Evolutionary conservation across 495 filamentous ascomycete species (phyloP), one percentile per base, ranked within the genome.

Genomic region (Aspergillus sparsus): DNA sequence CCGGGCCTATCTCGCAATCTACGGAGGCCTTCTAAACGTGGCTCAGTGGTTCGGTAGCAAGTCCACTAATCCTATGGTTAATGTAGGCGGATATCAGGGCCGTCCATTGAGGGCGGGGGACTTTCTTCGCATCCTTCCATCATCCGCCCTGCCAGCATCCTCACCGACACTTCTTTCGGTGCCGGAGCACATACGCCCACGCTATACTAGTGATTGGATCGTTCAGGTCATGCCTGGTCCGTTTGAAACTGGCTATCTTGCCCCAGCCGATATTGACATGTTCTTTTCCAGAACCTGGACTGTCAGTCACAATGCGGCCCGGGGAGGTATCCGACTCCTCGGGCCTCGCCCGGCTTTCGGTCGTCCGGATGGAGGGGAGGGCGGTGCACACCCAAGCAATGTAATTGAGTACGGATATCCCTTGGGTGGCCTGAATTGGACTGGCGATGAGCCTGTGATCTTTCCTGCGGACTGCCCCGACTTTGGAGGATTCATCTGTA

Each of bases 1-100:
- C 49, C 74, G 82, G 45, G 72, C 72, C 13, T 87, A 87, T 62
- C 72, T 87, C 27, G 83, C 83, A 6, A 69, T 86, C n/a, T 70
- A 72, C 51, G 83, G 84, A 12, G 84, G 85, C 0, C 75, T 87
- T 54, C 80, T 80, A 6, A 68, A 71, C 15, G 73, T 86, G 33
- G 76, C 83, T 21, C 68, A 75, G 21, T 83, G 77, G 65, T 82
- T 85, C 64, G 82, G 83, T 6, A 84, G 81, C 21, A 85, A 85
- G 61, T 77, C 81, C 0, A 85, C 82, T 1, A 78, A 76, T 15
- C 81, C 83, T 3, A 71, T 77, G 36, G 71, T 84, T 3, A 73
- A 66, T 3, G 71, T 85, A 45, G 85, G 85, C 8, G 84, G 85
- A 0, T 79, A 78, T 36, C 77, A 87, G 68, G 84, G 83, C 6